These are phyloP conservation scores for Candida freyschussii DNA, from an alignment of 1,139 yeast genomes.

Conservation along the genomic window DNA sequence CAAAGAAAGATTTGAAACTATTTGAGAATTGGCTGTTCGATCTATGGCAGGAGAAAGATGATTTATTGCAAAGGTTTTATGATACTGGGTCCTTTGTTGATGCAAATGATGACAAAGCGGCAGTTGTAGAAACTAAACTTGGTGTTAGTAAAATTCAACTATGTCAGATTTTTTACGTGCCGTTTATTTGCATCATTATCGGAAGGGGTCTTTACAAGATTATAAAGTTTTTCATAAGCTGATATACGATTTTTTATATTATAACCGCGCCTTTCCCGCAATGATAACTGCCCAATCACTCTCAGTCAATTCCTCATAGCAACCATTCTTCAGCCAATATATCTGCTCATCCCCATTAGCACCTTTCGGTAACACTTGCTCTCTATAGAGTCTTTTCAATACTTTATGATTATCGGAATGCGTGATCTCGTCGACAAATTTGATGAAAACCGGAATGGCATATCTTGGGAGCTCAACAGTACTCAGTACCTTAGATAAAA, in stretches of 20 bases:
- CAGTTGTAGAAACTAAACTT: slow-evolving; percentile 22
- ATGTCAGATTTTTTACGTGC: slow-evolving; percentile 31
- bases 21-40: slow-evolving; percentile 75
- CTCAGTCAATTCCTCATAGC: slow-evolving; percentile 54
- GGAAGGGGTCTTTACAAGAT: slow-evolving; percentile 1
- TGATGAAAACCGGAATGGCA: slow-evolving; percentile 82
- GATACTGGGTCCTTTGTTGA: slow-evolving; percentile 49
- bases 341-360: slow-evolving; percentile 54
- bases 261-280: slow-evolving; percentile 28
- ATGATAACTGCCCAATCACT: slow-evolving; percentile 53
- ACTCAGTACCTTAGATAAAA: slow-evolving; percentile 31
- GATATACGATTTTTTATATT: too few relatives aligned
- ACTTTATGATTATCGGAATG: slow-evolving; percentile 84
- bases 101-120: slow-evolving; percentile 9
- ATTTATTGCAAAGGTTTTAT: slow-evolving; percentile 55
- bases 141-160: slow-evolving; percentile 26
- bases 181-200: slow-evolving; percentile 21
- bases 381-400: slow-evolving; percentile 70
- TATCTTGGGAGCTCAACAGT: slow-evolving; percentile 64
- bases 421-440: slow-evolving; percentile 57
- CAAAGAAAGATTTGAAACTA: slow-evolving; percentile 34
- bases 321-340: slow-evolving; percentile 58
- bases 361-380: slow-evolving; percentile 74
- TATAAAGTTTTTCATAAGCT: too few relatives aligned
- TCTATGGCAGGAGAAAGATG: slow-evolving; percentile 80